These are phyloP conservation scores for Ogataea neopini DNA, from an alignment of 805 yeast genomes.

Conservation along the genomic window DNA sequence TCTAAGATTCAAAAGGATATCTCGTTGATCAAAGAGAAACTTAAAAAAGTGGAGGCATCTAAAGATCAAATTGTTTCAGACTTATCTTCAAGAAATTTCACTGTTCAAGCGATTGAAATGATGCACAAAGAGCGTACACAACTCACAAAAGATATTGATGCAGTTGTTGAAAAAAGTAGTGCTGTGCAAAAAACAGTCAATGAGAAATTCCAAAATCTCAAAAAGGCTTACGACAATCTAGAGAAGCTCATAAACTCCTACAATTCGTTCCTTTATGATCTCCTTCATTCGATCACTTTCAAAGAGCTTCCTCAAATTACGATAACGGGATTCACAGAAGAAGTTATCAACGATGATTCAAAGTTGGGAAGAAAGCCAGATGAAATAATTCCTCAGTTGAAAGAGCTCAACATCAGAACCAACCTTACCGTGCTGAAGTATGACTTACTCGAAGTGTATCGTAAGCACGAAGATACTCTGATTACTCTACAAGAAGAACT, in stretches of 20 bases:
- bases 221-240: slow-evolving; percentile 50
- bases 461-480: slow-evolving; percentile 55
- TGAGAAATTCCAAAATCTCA: slow-evolving; percentile 51
- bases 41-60: slow-evolving; percentile 40
- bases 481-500: slow-evolving; percentile 58
- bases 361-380: slow-evolving; percentile 48
- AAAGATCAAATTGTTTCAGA: slow-evolving; percentile 43
- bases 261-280: slow-evolving; percentile 52
- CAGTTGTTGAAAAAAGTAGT: slow-evolving; percentile 37
- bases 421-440: slow-evolving; percentile 47
- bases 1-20: slow-evolving; percentile 60
- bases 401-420: slow-evolving; percentile 34
- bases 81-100: slow-evolving; percentile 56
- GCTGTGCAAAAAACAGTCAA: slow-evolving; percentile 49
- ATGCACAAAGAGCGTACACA: slow-evolving; percentile 63
- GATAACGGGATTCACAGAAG: slow-evolving; percentile 27
- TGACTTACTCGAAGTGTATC: slow-evolving; percentile 46
- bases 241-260: slow-evolving; percentile 56
- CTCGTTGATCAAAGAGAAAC: slow-evolving; percentile 40
- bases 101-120: slow-evolving; percentile 62
- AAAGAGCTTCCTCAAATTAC: slow-evolving; percentile 25
- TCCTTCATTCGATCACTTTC: slow-evolving; percentile 37
- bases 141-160: slow-evolving; percentile 54
- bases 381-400: slow-evolving; percentile 41
- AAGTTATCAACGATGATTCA: slow-evolving; percentile 39